A percentile compares a stretch with the other conserved stretches of the same genome.
Evolutionary conservation across 164 flowering plant genomes (phyloP).

Genomic region (Tinospora cordifolia): DNA sequence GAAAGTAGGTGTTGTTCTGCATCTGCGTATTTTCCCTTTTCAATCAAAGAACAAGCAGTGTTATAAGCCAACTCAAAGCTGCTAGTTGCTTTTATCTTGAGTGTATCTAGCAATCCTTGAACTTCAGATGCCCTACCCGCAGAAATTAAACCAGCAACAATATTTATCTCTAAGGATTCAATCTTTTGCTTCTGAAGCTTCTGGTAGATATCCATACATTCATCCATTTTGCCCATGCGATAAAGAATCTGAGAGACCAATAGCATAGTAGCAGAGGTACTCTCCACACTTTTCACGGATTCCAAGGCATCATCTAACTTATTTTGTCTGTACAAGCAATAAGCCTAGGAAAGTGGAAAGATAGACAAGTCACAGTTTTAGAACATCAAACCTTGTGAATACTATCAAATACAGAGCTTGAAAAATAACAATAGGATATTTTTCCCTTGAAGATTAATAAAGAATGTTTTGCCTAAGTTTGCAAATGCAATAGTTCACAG

Average conservation of each 20-base stretch:
- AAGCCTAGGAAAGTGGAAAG: conserved; percentile 44
- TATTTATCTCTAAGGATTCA: conserved; percentile 63
- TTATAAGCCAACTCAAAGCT: conserved; percentile 96
- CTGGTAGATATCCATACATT: conserved; percentile 61
- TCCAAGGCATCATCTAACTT: conserved; percentile 75
- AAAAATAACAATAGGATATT: not conserved
- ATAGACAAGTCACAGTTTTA: not conserved
- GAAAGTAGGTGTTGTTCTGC: conserved; percentile 79
- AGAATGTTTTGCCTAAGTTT: too few relatives aligned
- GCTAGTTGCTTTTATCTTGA: conserved; percentile 65
- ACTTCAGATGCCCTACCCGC: conserved; percentile 88
- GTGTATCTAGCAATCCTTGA: conserved; percentile 49
- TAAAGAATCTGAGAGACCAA: conserved; percentile 82
- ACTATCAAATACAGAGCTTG: not conserved
- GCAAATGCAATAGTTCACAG: too few relatives aligned
- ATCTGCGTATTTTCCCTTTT: conserved; percentile 49
- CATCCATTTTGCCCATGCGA: conserved; percentile 70
- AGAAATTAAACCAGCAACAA: conserved; percentile 64
- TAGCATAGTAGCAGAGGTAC: conserved; percentile 43
- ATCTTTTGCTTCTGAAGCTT: conserved; percentile 68
- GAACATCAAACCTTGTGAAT: not conserved
- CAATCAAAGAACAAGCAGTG: conserved; percentile 79
- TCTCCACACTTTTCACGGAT: conserved; percentile 47
- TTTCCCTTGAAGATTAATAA: too few relatives aligned
- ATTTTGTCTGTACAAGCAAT: conserved; percentile 90